Conservation (phyloP, 495 filamentous ascomycete species). For the Usnea hakonensis region DNA sequence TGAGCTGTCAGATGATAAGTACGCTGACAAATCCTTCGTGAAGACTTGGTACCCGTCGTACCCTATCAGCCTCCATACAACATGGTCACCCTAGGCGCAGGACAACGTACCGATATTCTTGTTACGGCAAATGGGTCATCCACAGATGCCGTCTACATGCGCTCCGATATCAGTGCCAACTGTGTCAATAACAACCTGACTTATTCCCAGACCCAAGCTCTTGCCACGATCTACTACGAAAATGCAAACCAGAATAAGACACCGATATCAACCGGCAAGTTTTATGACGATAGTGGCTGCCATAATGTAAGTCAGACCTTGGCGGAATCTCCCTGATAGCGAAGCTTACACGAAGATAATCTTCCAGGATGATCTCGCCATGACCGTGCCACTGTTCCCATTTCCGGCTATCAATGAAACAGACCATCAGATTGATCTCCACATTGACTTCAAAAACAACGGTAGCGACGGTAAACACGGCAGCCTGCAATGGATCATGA, state of each 20-base stretch:
- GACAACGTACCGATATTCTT: slow-evolving; percentile 66
- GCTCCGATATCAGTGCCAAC: slow-evolving; percentile 28
- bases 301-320: neutral
- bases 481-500: neutral
- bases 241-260: neutral
- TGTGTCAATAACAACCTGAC: slow-evolving; percentile 4
- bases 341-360: neutral
- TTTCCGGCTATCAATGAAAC: neutral
- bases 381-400: neutral
- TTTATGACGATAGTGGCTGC: neutral
- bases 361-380: neutral
- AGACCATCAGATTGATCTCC: neutral
- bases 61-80: slow-evolving; percentile 40
- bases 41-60: slow-evolving; percentile 43
- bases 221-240: slow-evolving; percentile 17
- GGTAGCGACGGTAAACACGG: neutral
- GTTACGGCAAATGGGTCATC: slow-evolving; percentile 45
- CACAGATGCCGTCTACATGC: slow-evolving; percentile 54
- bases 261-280: neutral
- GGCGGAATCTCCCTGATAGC: neutral
- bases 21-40: too few relatives aligned
- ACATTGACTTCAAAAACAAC: neutral
- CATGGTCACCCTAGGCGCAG: slow-evolving; percentile 52
- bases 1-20: too few relatives aligned
- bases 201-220: slow-evolving; percentile 13